These are phyloP conservation scores for Xylaria sp. DNA, from an alignment of 2,329 filamentous ascomycete genomes.

Conservation along the genomic window DNA sequence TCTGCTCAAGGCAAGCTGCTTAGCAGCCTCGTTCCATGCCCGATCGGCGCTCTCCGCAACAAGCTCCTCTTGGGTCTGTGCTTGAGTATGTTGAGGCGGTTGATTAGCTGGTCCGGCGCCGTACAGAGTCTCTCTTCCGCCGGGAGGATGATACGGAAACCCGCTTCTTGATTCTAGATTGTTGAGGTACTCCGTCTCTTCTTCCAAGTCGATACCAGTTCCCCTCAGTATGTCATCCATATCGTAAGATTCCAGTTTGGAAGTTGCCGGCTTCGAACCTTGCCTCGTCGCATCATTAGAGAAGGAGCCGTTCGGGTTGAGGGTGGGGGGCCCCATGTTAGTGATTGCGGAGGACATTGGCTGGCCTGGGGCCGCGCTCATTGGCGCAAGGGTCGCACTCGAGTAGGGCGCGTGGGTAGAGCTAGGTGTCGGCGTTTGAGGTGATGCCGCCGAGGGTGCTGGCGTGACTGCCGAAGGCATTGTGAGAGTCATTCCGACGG, in stretches of 20 bases:
- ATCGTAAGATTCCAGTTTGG: slow-evolving; percentile 69
- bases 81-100: slow-evolving; percentile 49
- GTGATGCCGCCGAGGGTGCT: slow-evolving; percentile 19
- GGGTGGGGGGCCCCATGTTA: slow-evolving; percentile 38
- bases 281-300: slow-evolving; percentile 43
- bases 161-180: slow-evolving; percentile 60
- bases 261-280: slow-evolving; percentile 64
- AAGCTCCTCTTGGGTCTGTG: slow-evolving; percentile 62
- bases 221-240: slow-evolving; percentile 81
- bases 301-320: slow-evolving; percentile 28
- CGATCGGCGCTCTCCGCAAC: slow-evolving; percentile 66
- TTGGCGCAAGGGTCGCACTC: slow-evolving; percentile 34
- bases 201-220: slow-evolving; percentile 83
- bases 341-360: slow-evolving; percentile 26
- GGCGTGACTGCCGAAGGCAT: slow-evolving; percentile 28
- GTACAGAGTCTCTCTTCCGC: slow-evolving; percentile 61
- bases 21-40: slow-evolving; percentile 68
- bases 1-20: slow-evolving; percentile 59
- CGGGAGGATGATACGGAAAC: slow-evolving; percentile 58
- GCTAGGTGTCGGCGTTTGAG: slow-evolving; percentile 28
- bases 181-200: slow-evolving; percentile 82
- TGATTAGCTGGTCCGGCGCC: slow-evolving; percentile 69
- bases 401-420: slow-evolving; percentile 32
- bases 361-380: slow-evolving; percentile 11
- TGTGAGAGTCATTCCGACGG: slow-evolving; percentile 25